phyloP scores from a whole-genome alignment of 805 yeast species.

The Candida montana region DNA sequence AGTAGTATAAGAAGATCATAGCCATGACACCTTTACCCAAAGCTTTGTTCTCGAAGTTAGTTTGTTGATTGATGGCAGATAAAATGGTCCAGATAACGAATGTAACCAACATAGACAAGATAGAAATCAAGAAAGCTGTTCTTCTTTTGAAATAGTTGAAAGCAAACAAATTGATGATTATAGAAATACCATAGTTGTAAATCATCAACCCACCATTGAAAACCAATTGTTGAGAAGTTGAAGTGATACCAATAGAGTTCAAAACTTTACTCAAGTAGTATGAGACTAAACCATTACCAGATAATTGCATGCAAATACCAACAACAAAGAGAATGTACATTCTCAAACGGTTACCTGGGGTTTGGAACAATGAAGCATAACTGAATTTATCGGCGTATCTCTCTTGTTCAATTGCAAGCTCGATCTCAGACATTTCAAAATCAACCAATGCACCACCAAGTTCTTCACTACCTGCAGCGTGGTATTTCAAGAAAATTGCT shows the following conservation, averaged over 20 bases:
- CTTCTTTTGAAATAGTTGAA: slow-evolving; percentile 30
- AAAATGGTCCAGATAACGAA: slow-evolving; percentile 38
- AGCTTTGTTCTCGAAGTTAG: slow-evolving; percentile 32
- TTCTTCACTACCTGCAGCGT: slow-evolving; percentile 30
- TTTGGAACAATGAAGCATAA: slow-evolving; percentile 33
- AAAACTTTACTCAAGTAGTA: slow-evolving; percentile 46
- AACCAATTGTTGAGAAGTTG: slow-evolving; percentile 35
- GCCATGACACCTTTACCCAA: slow-evolving; percentile 41
- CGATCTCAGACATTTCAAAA: slow-evolving; percentile 36
- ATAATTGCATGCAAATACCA: slow-evolving; percentile 35
- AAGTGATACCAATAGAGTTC: slow-evolving; percentile 46
- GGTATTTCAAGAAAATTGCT: slow-evolving; percentile 32
- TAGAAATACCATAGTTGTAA: slow-evolving; percentile 34
- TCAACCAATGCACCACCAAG: slow-evolving; percentile 26
- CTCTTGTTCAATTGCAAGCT: slow-evolving; percentile 37
- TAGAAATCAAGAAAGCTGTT: slow-evolving; percentile 29
- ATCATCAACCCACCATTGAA: slow-evolving; percentile 45
- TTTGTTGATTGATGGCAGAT: slow-evolving; percentile 40
- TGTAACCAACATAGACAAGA: slow-evolving; percentile 29
- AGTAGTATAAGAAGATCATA: slow-evolving; percentile 41
- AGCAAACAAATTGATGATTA: slow-evolving; percentile 21
- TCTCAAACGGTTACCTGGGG: slow-evolving; percentile 36
- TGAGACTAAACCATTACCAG: slow-evolving; percentile 47
- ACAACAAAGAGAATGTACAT: slow-evolving; percentile 28
- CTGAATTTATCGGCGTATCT: slow-evolving; percentile 25